Percentiles rank a stretch among this genome's conserved stretches.
Conservation (phyloP, 371 early-diverging fungal species). For the Apophysomyces sp. region DNA sequence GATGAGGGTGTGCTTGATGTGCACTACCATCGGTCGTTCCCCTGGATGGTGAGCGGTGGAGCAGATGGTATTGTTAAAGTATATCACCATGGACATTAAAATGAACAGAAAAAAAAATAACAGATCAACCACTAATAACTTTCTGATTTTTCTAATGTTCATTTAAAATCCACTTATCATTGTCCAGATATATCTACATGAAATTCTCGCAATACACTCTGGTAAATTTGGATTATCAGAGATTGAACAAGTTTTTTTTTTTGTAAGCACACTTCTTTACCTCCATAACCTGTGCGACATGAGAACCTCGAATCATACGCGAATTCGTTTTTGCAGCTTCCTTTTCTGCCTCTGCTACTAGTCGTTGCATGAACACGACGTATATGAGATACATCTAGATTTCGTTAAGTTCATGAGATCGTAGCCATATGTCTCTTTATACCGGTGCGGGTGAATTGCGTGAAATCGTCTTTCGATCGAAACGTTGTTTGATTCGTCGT, state of each 20-base stretch:
- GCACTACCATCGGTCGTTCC: constrained; percentile 62
- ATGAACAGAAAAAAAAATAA: constrained; percentile 4
- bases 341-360: constrained; percentile 13
- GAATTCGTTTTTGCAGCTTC: constrained; percentile 3
- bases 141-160: background rate
- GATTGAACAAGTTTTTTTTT: no score
- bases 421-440: background rate
- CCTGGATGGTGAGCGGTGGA: constrained; percentile 76
- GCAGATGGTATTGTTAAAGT: constrained; percentile 74
- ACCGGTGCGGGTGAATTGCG: background rate
- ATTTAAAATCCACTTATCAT: background rate
- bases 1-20: constrained; percentile 78
- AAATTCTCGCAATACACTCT: constrained; percentile 5
- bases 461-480: background rate
- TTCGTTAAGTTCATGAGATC: background rate
- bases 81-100: constrained; percentile 45
- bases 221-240: background rate
- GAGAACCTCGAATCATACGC: background rate
- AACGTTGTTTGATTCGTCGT: background rate
- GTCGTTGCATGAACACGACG: constrained; percentile 14
- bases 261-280: background rate
- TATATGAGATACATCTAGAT: constrained; percentile 19
- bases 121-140: background rate
- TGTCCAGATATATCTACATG: background rate
- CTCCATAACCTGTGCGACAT: constrained; percentile 9